Conservation (phyloP, 345 rosid species). For the Citrus trifoliata region DNA sequence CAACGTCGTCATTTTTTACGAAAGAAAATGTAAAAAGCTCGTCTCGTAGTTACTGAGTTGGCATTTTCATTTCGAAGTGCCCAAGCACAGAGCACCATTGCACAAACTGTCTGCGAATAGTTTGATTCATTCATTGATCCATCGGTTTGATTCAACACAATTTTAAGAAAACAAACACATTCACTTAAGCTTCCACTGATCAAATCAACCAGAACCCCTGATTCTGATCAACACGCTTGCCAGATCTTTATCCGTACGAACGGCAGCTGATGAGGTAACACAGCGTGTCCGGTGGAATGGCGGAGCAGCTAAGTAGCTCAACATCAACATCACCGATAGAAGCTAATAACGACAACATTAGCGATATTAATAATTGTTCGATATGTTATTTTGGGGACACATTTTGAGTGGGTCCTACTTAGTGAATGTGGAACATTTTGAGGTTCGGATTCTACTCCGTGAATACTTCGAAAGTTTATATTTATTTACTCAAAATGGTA, state of each 20-base stretch:
- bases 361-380: background rate
- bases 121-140: background rate
- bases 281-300: conserved; percentile 31
- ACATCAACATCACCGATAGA: conserved; percentile 1
- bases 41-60: background rate
- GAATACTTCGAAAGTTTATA: no score
- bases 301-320: conserved; percentile 32
- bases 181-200: background rate
- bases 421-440: no score
- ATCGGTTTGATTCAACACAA: background rate
- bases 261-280: conserved; percentile 24
- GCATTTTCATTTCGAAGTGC: background rate
- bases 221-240: background rate
- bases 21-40: background rate
- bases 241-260: background rate
- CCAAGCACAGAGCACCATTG: no score
- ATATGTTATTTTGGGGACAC: no score
- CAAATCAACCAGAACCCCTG: background rate
- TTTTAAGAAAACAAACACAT: background rate
- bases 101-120: background rate
- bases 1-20: no score
- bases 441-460: no score
- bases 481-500: no score
- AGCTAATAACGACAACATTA: conserved; percentile 1
- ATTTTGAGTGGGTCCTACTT: no score